Base-by-base conservation (phyloP, 306 rosid species). In the Lathyrus aphaca region DNA sequence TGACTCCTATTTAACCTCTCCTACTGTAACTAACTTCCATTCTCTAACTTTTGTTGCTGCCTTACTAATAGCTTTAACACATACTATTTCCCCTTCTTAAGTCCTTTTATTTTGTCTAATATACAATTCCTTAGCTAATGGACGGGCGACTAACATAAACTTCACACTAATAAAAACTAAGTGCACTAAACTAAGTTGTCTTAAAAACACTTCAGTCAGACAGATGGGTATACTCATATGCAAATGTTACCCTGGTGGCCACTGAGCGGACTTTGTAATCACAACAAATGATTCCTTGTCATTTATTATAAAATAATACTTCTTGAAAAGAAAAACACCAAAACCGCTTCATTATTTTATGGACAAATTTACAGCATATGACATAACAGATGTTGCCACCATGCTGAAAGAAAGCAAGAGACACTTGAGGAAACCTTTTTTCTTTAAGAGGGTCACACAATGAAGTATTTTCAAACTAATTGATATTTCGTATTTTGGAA, bases 341-440 rank as follows among this genome's bases (percentile, higher is more conserved):
- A 40, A 57, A 40, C 18, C n/a, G 78, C 57, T 55, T 17, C 17
- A n/a, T 3, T 27, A 18, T 51, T 43, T 32, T 15, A 30, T 7
- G 38, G 64, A 76, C 60, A 72, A 64, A 38, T 35, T 63, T 66
- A 61, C 21, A 54, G 38, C 37, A 53, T 4, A 39, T 16, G 76
- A 55, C 15, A 44, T 29, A 58, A 57, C 23, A 60, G 35, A 37
- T 44, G 62, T 72, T 60, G 27, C 40, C 35, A 27, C 35, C 64
- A 15, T 64, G 32, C 74, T 66, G 11, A 66, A 45, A 49, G 23
- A 68, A 35, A 43, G 50, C 43, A 42, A 49, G 40, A 15, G n/a
- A 23, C 48, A 10, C 29, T 51, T 5, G 8, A 44, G 45, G 44
- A 62, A 65, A 48, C 38, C 5, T 45, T 55, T 19, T 58, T 57